Evolutionary conservation across 352 stramenopile species (phyloP).

Genomic region (Aphanomyces astaci): DNA sequence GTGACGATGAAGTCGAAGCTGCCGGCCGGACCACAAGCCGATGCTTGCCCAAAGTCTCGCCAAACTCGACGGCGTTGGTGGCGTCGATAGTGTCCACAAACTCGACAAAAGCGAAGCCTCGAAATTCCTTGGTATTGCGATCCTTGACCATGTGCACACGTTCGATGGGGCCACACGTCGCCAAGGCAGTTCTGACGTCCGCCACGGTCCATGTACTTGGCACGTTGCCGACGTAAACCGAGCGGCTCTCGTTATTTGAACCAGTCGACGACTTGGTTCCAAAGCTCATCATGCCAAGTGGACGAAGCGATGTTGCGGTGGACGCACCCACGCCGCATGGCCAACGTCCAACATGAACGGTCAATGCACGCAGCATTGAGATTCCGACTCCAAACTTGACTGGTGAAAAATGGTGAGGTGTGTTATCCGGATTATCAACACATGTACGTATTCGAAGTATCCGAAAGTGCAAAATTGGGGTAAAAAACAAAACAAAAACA

Average conservation of each 20-base stretch:
- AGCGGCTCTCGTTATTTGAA: background rate
- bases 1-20: background rate
- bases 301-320: background rate
- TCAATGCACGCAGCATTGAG: no score
- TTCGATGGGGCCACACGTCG: background rate
- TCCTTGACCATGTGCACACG: background rate
- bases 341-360: background rate
- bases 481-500: no score
- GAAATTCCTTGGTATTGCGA: background rate
- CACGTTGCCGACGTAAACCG: constrained; percentile 11
- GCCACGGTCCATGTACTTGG: background rate
- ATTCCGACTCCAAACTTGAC: background rate
- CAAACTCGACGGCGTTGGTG: background rate
- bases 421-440: background rate
- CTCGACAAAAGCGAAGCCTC: constrained; percentile 8
- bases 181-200: background rate
- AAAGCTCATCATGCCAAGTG: no score
- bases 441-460: background rate
- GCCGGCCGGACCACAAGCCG: background rate
- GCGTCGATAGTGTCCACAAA: constrained; percentile 1
- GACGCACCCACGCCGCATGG: background rate
- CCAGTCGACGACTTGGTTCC: background rate
- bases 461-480: no score
- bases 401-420: background rate
- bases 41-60: background rate